A percentile compares a stretch with the other conserved stretches of the same genome.
Conservation (phyloP, 345 rosid species). For the Eutrema japonicum region DNA sequence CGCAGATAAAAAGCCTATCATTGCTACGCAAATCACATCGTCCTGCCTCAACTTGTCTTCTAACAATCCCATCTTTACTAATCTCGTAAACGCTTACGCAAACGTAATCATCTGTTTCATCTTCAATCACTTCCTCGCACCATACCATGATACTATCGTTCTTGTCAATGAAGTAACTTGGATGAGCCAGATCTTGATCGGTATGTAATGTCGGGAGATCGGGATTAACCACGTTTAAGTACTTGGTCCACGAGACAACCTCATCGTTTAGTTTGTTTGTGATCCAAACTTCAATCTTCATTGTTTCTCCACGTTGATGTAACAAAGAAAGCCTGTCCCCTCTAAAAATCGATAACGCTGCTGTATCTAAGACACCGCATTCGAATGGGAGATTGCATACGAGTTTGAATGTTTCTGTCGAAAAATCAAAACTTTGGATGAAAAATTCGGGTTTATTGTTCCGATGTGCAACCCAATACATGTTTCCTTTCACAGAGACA, state of each 20-base stretch:
- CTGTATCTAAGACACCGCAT: conserved; percentile 25
- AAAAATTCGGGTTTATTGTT: conserved; percentile 27
- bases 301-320: conserved; percentile 27
- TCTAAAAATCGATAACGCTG: conserved; percentile 31
- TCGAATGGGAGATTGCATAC: conserved; percentile 6
- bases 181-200: conserved; percentile 34
- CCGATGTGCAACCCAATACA: conserved; percentile 45
- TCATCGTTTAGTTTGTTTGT: conserved; percentile 27
- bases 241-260: conserved; percentile 34
- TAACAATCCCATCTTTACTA: conserved; percentile 27
- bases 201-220: conserved; percentile 37
- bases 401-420: conserved; percentile 23
- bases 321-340: conserved; percentile 42
- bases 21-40: conserved; percentile 10
- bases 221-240: conserved; percentile 19
- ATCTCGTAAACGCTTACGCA: conserved; percentile 25
- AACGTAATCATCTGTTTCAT: conserved; percentile 22
- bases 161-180: conserved; percentile 35
- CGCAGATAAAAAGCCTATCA: conserved; percentile 20
- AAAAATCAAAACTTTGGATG: conserved; percentile 37
- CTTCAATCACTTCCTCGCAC: conserved; percentile 24
- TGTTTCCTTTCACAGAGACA: conserved; percentile 40
- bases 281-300: conserved; percentile 37
- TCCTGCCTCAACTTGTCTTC: conserved; percentile 21
- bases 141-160: conserved; percentile 29